phyloP scores from a whole-genome alignment of 345 rosid genomes.

The Adansonia digitata region DNA sequence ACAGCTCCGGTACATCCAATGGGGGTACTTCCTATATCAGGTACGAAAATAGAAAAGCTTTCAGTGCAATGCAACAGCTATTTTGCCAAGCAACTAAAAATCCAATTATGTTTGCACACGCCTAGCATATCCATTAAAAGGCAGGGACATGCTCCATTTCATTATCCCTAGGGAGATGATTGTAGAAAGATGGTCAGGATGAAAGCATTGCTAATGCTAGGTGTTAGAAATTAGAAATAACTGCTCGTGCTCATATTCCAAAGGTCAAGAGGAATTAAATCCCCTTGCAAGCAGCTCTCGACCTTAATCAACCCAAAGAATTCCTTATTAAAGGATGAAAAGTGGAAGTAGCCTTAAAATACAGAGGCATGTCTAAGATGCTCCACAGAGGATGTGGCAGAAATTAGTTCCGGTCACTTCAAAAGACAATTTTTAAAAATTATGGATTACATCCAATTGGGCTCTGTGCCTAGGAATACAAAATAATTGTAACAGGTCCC shows the following conservation, averaged over 20 bases:
- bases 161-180: neutral
- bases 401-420: neutral
- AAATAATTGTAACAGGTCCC: neutral
- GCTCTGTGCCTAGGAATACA: neutral
- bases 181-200: neutral
- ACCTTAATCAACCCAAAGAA: neutral
- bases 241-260: neutral
- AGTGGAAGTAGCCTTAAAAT: neutral
- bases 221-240: neutral
- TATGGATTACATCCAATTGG: neutral
- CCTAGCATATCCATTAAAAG: neutral
- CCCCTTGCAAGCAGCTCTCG: neutral
- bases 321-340: neutral
- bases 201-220: neutral
- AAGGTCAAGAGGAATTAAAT: conserved; percentile 1
- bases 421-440: neutral
- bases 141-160: neutral
- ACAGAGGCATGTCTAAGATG: neutral
- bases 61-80: neutral
- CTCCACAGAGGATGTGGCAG: neutral
- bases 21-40: conserved; percentile 69
- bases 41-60: neutral
- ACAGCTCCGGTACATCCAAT: conserved; percentile 78
- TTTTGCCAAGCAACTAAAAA: neutral
- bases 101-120: neutral